These are phyloP conservation scores for Bombardia bombarda DNA, from an alignment of 495 filamentous ascomycete genomes.

Conservation along the genomic window DNA sequence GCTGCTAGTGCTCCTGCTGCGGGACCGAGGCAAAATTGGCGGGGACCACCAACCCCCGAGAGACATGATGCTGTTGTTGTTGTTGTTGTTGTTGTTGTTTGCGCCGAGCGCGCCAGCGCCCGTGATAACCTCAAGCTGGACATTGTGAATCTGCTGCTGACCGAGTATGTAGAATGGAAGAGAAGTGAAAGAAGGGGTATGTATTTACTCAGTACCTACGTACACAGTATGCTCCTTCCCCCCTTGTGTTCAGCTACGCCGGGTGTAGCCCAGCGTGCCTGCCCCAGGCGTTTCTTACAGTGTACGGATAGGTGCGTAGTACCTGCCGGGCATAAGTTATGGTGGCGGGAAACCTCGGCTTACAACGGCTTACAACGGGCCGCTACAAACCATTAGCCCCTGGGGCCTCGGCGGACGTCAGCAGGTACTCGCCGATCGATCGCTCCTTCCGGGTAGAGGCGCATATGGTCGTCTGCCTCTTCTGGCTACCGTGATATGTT, in stretches of 20 bases:
- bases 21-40: constrained; percentile 6
- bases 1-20: constrained; percentile 5
- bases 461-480: background rate
- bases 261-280: too few species aligned
- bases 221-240: background rate
- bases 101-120: constrained; percentile 23
- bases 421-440: background rate
- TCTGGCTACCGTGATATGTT: background rate
- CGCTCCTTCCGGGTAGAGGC: background rate
- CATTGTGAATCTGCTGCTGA: constrained; percentile 9
- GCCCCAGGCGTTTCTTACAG: too few species aligned
- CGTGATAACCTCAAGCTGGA: constrained; percentile 21
- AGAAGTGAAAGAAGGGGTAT: background rate
- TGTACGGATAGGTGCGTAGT: too few species aligned
- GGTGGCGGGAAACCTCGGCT: constrained; percentile 17
- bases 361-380: constrained; percentile 27
- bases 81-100: constrained; percentile 3
- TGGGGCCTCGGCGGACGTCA: background rate
- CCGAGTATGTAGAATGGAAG: background rate
- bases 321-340: too few species aligned
- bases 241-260: background rate
- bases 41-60: background rate
- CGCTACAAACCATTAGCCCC: constrained; percentile 5
- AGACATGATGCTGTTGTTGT: background rate
- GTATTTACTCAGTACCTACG: too few species aligned